These are phyloP conservation scores for Striga asiatica DNA, from an alignment of 257 asterid genomes.

Conservation along the genomic window DNA sequence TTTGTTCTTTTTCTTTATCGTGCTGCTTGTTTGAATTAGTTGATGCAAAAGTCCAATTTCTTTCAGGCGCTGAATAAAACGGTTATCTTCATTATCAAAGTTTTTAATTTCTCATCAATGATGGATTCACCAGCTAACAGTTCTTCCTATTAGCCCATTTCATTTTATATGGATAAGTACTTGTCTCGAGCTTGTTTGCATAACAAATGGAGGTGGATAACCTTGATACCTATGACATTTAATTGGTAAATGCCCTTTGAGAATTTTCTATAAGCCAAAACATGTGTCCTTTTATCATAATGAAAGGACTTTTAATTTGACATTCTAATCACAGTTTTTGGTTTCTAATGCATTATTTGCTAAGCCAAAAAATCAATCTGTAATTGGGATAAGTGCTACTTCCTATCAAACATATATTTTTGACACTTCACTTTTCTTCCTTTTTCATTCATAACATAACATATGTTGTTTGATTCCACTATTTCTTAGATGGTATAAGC, in stretches of 20 bases:
- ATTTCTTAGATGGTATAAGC: background rate
- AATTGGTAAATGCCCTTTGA: background rate
- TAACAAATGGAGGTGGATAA: background rate
- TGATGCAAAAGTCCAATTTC: background rate
- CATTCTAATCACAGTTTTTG: slow-evolving; percentile 9
- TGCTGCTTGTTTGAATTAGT: background rate
- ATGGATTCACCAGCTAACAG: slow-evolving; percentile 12
- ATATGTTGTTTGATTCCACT: slow-evolving; percentile 11
- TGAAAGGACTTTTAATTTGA: slow-evolving; percentile 3
- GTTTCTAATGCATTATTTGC: background rate
- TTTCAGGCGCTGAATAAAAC: background rate
- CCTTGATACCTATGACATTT: slow-evolving; percentile 2
- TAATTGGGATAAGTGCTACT: slow-evolving; percentile 3
- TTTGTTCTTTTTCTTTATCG: background rate
- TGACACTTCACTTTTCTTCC: slow-evolving; percentile 1
- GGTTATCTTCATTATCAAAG: slow-evolving; percentile 5
- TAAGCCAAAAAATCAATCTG: background rate
- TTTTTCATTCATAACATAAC: slow-evolving; percentile 7
- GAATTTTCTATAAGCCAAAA: background rate
- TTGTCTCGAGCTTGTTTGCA: background rate
- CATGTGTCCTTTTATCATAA: background rate
- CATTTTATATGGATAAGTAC: slow-evolving; percentile 13
- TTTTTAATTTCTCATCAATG: slow-evolving; percentile 3
- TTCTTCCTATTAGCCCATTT: slow-evolving; percentile 10
- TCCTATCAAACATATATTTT: background rate